Evolutionary conservation across 306 rosid species (phyloP), one percentile per base, ranked within the genome.

Genomic region (Elaeagnus macrophylla): DNA sequence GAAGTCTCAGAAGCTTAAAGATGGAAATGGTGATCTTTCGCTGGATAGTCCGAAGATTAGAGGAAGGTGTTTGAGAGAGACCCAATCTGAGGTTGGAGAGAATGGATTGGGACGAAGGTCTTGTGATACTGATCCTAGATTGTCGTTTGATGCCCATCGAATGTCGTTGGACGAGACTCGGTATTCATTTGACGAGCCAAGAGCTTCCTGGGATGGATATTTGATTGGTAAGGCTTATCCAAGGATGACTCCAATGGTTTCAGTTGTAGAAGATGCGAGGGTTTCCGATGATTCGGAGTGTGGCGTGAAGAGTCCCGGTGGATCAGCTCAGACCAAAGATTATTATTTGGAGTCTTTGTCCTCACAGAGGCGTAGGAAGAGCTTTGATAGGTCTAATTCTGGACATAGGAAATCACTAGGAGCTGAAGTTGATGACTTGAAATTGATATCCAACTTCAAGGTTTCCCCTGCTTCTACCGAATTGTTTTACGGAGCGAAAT

Each of bases 171-270:
- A 85, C 48, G 81, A 75, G 38, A 70, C 79, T 1, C 61, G 86
- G 44, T 63, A 68, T 66, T 81, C 94, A 1, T 77, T 87, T 1
- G 95, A 87, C 16, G 93, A 83, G 48, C 82, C 89, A 17, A 78
- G 95, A 47, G 99, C 95, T 77, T 86, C 96, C 12, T 87, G 95
- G 99, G 99, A 91, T 20, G 95, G 95, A 35, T 86, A 79, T 65
- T 59, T 86, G 79, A 73, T 88, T 9, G 83, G 89, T 39, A 86
- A 67, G 60, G 49, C 91, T 5, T 68, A 74, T 53, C 78, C 88
- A 6, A 73, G 83, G 73, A 48, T 80, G 60, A 69, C 77, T 0
- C 93, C 85, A 1, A 80, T 84, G 93, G 77, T 81, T 52, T 66
- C 88, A 11, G 77, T 86, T 50, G 67, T 69, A 40, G 88, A 83